These are phyloP conservation scores for Aspergillus sp. DNA, from an alignment of 2,329 filamentous ascomycete species.

Conservation along the genomic window DNA sequence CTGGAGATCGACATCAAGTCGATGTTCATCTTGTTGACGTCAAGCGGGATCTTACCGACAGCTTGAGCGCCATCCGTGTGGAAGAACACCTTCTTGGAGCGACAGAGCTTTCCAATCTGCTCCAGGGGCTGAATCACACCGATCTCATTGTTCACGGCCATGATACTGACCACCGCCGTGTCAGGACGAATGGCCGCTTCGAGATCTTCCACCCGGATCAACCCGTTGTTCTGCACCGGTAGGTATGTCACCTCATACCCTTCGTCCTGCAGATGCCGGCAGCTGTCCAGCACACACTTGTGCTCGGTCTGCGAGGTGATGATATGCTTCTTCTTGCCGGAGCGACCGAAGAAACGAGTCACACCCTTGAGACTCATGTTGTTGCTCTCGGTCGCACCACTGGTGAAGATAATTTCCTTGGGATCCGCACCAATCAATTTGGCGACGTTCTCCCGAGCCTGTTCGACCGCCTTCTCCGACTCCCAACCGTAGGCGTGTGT, in stretches of 20 bases:
- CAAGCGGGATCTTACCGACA: constrained; percentile 94
- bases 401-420: constrained; percentile 98
- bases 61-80: constrained; percentile 95
- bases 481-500: constrained; percentile 99
- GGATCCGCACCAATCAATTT: constrained; percentile 83
- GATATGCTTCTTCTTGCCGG: constrained; percentile 96
- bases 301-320: constrained; percentile 97
- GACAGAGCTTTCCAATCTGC: constrained; percentile 86
- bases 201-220: constrained; percentile 74
- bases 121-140: constrained; percentile 96
- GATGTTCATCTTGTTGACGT: constrained; percentile 96
- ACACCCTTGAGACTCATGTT: constrained; percentile 99
- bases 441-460: constrained; percentile 75
- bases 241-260: constrained; percentile 96
- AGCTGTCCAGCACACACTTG: constrained; percentile 97
- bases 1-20: constrained; percentile 98
- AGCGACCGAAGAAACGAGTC: constrained; percentile 84
- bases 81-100: constrained; percentile 91
- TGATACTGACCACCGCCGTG: constrained; percentile 87
- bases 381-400: constrained; percentile 95
- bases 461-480: constrained; percentile 86
- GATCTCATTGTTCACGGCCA: constrained; percentile 99
- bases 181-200: constrained; percentile 85
- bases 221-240: constrained; percentile 77
- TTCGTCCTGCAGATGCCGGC: constrained; percentile 91